Percentiles rank a stretch among this genome's conserved stretches.
These are phyloP conservation scores for Scorias spongiosa DNA, from an alignment of 2,329 filamentous ascomycete genomes.

Conservation along the genomic window DNA sequence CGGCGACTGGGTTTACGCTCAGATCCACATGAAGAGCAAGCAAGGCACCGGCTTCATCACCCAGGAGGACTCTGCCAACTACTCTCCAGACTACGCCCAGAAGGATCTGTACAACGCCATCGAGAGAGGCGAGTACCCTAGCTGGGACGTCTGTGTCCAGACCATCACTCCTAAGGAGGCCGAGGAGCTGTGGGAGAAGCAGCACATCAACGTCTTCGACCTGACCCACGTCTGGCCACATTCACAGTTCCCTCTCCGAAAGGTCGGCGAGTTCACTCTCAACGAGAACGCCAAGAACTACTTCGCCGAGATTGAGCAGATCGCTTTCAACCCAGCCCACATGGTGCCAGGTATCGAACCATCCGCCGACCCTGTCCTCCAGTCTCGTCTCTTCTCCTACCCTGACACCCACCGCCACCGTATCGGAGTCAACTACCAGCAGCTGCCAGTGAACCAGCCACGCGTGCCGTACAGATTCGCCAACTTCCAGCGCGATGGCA, in stretches of 20 bases:
- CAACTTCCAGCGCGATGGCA: constrained; percentile 59
- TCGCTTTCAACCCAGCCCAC: constrained; percentile 53
- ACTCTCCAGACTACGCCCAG: constrained; percentile 37
- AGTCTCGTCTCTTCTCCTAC: constrained; percentile 56
- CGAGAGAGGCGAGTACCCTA: constrained; percentile 36
- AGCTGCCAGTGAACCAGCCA: constrained; percentile 39
- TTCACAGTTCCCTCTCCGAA: constrained; percentile 35
- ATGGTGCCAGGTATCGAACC: constrained; percentile 53
- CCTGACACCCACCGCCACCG: constrained; percentile 48
- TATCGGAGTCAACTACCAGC: constrained; percentile 43
- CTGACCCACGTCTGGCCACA: constrained; percentile 41
- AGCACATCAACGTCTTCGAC: constrained; percentile 40
- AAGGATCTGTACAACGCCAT: constrained; percentile 39
- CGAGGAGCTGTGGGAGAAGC: constrained; percentile 36
- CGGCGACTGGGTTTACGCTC: constrained; percentile 37
- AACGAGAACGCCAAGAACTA: constrained; percentile 45
- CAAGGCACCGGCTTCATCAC: constrained; percentile 38
- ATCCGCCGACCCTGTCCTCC: constrained; percentile 54
- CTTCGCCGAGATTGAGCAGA: constrained; percentile 54
- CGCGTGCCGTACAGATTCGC: constrained; percentile 41
- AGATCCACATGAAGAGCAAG: constrained; percentile 39
- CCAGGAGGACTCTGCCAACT: constrained; percentile 34
- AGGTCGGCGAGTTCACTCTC: constrained; percentile 37
- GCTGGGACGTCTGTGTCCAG: constrained; percentile 36
- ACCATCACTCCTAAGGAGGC: constrained; percentile 39